Evolutionary conservation across 129 eudicot species (phyloP).

Genomic region (Apium graveolens): DNA sequence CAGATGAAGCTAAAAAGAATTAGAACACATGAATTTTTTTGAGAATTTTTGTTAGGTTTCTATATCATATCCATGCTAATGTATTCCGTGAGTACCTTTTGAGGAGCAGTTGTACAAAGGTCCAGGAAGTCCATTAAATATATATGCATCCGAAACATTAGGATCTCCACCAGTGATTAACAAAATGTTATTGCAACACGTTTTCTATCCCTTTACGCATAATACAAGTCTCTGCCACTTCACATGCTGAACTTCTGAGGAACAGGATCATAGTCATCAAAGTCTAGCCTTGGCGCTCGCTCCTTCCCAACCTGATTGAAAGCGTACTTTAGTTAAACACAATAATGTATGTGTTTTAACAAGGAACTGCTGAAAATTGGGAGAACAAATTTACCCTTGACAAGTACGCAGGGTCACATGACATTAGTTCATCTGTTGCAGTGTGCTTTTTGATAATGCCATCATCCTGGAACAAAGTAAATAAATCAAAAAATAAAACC

Average conservation of each 20-base stretch:
- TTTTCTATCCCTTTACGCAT: not conserved
- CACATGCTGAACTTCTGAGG: constrained; percentile 11
- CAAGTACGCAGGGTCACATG: constrained; percentile 73
- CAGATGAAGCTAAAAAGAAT: too few relatives aligned
- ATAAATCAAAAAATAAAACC: not conserved
- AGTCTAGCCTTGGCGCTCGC: constrained; percentile 18
- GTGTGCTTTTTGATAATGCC: constrained; percentile 77
- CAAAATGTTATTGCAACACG: constrained; percentile 2
- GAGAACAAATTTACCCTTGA: constrained; percentile 46
- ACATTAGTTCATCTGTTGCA: constrained; percentile 61
- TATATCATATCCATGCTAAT: too few relatives aligned
- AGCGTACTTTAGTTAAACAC: not conserved
- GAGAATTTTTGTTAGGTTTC: too few relatives aligned
- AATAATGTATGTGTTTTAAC: not conserved
- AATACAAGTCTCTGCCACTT: not conserved
- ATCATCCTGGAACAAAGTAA: constrained; percentile 48
- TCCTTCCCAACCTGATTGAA: constrained; percentile 74
- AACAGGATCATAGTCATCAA: constrained; percentile 12
- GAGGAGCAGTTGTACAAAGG: too few relatives aligned
- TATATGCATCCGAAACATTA: too few relatives aligned
- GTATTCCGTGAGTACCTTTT: too few relatives aligned
- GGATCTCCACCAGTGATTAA: too few relatives aligned
- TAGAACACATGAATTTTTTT: too few relatives aligned
- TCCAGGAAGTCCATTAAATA: too few relatives aligned
- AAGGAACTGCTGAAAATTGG: not conserved